Base-by-base conservation (phyloP, 208 protist species). In the Acanthamoeba culbertsoni region DNA sequence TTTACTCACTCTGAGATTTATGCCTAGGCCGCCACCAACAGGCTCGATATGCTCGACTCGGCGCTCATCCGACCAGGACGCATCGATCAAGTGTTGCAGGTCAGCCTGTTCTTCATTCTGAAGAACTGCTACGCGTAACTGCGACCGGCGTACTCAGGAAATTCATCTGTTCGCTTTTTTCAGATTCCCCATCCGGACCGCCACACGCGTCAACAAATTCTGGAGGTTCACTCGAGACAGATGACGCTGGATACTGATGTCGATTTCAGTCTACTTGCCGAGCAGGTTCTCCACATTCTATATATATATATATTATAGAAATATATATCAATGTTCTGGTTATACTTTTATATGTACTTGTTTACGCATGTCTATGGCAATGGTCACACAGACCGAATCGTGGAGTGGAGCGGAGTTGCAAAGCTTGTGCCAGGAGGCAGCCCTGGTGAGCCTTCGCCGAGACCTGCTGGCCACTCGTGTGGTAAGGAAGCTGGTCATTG, bases 381-480 rank as follows among this genome's bases (percentile, higher is more conserved):
- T 84, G 23, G 37, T 1, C 20, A 1, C 14, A 40, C 51, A 89
- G 79, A 93, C 63, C 3, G 63, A 89, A 18, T 93, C 91, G 46
- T 96, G 37, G 35, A 95, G 91, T n/a, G 95, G 95, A 31, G 95
- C 96, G 26, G 95, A 97, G 46, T 84, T 97, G n/a, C 95, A 96
- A 37, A 95, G 93, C 59, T n/a, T 97, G 12, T 97, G 95, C 65
- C 65, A 94, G 43, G 96, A 97, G 62, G 95, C 96, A 40, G 95
- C 96, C 6, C 84, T 97, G 16, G 28, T 88, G 8, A 45, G 59
- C 55, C 26, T 89, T 20, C 79, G 79, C 51, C 35, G 79, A 10
- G 79, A 89, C 37, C 79, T 89, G 1, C 79, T 40, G 35, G 79
- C 79, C 23, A 26, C 79, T 26, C 46, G 26, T 1, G 79, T 65